phyloP scores from a whole-genome alignment of 202 grass and related monocot genomes.

The Thinopyrum obtusiflorum region DNA sequence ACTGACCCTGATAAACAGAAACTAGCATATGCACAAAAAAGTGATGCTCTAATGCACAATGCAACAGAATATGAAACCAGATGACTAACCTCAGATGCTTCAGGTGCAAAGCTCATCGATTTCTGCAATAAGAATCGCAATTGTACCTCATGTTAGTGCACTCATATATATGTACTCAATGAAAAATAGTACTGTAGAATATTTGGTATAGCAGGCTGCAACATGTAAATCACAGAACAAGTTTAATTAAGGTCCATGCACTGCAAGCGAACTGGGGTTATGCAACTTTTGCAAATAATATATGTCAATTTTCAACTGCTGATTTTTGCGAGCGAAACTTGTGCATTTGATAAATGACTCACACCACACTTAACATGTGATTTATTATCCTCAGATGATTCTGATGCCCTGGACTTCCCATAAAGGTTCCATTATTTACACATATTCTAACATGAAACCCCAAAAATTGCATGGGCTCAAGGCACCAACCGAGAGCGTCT shows the following conservation, averaged over 20 bases:
- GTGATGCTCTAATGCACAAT: neutral
- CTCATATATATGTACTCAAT: neutral
- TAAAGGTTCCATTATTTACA: neutral
- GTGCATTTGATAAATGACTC: neutral
- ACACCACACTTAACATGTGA: neutral
- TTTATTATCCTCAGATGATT: neutral
- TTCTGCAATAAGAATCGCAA: slow-evolving; percentile 46
- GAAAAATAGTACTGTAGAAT: neutral
- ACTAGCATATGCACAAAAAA: slow-evolving; percentile 15
- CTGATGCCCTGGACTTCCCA: neutral
- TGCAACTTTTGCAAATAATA: neutral
- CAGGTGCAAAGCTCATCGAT: slow-evolving; percentile 49
- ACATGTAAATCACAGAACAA: slow-evolving; percentile 16
- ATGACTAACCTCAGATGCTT: slow-evolving; percentile 52
- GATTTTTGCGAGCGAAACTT: neutral
- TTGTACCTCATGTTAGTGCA: slow-evolving; percentile 2
- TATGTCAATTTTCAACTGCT: neutral
- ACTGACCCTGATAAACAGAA: neutral
- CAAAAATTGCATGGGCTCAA: neutral
- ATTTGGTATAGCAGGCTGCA: slow-evolving; percentile 14
- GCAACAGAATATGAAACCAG: slow-evolving; percentile 18
- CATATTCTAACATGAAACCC: neutral
- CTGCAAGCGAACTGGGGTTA: neutral
- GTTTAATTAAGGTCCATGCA: neutral
- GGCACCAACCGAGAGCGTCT: neutral